phyloP scores from a whole-genome alignment of 1,284 basidiomycete species.

The Ceratobasidium sp. region DNA sequence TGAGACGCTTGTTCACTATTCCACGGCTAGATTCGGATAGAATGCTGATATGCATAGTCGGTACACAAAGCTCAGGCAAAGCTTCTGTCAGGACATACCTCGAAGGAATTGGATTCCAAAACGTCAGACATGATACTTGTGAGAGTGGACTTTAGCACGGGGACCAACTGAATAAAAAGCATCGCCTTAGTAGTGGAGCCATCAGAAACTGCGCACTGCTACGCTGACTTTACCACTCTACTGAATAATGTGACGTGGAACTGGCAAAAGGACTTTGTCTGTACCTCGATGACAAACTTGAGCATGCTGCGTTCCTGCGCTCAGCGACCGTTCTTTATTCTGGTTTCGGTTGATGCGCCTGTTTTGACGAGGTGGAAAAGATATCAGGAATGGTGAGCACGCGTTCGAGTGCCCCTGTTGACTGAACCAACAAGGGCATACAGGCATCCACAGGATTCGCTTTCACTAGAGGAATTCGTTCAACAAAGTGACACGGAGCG shows the following conservation, averaged over 20 bases:
- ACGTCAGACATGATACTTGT: conserved; percentile 49
- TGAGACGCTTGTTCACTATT: too few species aligned
- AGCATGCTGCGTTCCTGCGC: conserved; percentile 76
- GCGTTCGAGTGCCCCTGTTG: not conserved
- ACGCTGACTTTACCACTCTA: conserved; percentile 66
- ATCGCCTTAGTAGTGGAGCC: conserved; percentile 16
- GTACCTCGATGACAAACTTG: conserved; percentile 71
- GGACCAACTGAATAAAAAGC: not conserved
- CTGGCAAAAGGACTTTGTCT: conserved; percentile 87
- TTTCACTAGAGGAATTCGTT: conserved; percentile 76
- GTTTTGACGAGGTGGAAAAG: conserved; percentile 61
- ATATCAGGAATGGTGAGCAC: conserved; percentile 18
- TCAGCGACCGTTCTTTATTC: conserved; percentile 91
- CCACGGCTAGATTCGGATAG: too few species aligned
- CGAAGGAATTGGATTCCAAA: conserved; percentile 60
- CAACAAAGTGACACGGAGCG: conserved; percentile 69
- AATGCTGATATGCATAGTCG: conserved; percentile 90
- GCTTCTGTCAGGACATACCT: conserved; percentile 80
- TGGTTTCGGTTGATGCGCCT: conserved; percentile 89
- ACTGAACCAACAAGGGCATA: not conserved
- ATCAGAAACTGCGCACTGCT: conserved; percentile 52
- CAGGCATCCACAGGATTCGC: conserved; percentile 49
- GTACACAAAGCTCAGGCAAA: conserved; percentile 86
- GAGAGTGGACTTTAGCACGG: not conserved
- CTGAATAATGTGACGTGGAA: conserved; percentile 83